Conservation (phyloP, 106 monocot genomes). For the Hemerocallis citrina region DNA sequence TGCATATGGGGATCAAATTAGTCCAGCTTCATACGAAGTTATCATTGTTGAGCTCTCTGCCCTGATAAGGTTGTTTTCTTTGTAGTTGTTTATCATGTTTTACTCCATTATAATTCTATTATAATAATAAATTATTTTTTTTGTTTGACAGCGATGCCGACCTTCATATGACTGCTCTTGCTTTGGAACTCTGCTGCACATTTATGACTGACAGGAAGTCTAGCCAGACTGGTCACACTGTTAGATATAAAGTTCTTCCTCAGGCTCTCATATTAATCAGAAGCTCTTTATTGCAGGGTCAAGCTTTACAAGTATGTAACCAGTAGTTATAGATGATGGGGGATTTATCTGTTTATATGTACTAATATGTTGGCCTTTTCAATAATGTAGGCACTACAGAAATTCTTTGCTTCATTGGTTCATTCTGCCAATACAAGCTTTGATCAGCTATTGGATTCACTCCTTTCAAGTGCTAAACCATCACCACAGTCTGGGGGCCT, state of each 20-base stretch:
- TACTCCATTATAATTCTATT: constrained; percentile 1
- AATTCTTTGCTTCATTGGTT: constrained; percentile 83
- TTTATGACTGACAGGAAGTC: constrained; percentile 81
- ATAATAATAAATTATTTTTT: neutral
- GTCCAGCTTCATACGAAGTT: constrained; percentile 76
- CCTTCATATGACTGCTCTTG: constrained; percentile 96
- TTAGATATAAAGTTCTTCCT: constrained; percentile 91
- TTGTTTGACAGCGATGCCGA: constrained; percentile 68
- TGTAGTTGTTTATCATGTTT: neutral
- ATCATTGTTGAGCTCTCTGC: constrained; percentile 89
- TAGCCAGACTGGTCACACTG: constrained; percentile 52
- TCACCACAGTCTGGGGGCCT: constrained; percentile 88
- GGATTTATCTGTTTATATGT: no score
- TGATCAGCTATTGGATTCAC: constrained; percentile 77
- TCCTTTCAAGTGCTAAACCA: constrained; percentile 83
- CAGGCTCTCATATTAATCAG: constrained; percentile 81
- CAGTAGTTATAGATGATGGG: no score
- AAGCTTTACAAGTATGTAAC: constrained; percentile 73
- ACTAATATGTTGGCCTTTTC: no score
- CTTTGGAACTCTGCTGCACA: constrained; percentile 96
- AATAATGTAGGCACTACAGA: constrained; percentile 71
- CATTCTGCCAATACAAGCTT: constrained; percentile 88
- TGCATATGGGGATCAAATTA: constrained; percentile 81
- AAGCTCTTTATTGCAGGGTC: constrained; percentile 96
- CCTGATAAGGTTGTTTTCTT: constrained; percentile 65